Evolutionary conservation across 768 basidiomycete genomes (phyloP), one percentile per base, ranked within the genome.

Genomic region (Serendipita vermifera): DNA sequence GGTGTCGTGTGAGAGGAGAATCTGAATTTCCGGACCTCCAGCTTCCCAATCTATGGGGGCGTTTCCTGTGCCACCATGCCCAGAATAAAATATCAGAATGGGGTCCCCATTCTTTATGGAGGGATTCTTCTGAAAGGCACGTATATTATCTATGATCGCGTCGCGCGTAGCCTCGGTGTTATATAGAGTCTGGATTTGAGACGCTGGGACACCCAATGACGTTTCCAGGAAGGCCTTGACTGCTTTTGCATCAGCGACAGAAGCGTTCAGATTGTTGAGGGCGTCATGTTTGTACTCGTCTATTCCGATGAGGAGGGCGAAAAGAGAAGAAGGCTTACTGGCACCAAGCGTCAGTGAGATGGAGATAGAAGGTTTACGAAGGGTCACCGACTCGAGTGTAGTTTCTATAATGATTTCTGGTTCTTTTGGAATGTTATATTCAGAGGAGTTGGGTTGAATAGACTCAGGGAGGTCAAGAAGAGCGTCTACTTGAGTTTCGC

Each of bases 291-390:
- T 31, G 48, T 76, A 76, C 38, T 65, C 38, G 56, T 75, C 68
- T 40, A 76, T 74, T 11, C 74, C 75, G 36, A 76, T 71, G 48
- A 74, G 64, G 22, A 76, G 64, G 7, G 72, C 72, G 11, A 72
- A 70, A 40, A 74, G n/a, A n/a, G n/a, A n/a, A n/a, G n/a, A n/a
- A n/a, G n/a, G n/a, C n/a, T n/a, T n/a, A n/a, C n/a, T n/a, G n/a
- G n/a, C n/a, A n/a, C n/a, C n/a, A n/a, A n/a, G n/a, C n/a, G n/a
- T n/a, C n/a, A n/a, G n/a, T n/a, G n/a, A n/a, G n/a, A n/a, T n/a
- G n/a, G n/a, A n/a, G n/a, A n/a, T n/a, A n/a, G n/a, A n/a, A n/a
- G n/a, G n/a, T n/a, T n/a, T n/a, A n/a, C n/a, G n/a, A n/a, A n/a
- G n/a, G n/a, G n/a, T n/a, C n/a, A n/a, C n/a, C n/a, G n/a, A n/a